Evolutionary conservation across 371 early-diverging fungal species (phyloP).

Genomic region (Mortierella sp.): DNA sequence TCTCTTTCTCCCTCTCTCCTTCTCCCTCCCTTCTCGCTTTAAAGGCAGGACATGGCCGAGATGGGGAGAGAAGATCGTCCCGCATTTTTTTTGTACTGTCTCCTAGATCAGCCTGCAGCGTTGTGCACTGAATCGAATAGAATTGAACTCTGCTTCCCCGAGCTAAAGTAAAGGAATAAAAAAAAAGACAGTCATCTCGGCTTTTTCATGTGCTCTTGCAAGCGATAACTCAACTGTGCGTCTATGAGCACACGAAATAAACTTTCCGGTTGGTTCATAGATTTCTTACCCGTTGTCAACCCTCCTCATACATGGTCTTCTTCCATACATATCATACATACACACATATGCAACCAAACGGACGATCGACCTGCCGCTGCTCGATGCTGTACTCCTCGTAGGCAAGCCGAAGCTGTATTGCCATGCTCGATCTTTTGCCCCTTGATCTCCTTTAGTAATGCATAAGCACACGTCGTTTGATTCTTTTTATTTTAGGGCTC

Average conservation of each 20-base stretch:
- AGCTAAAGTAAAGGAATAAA: background rate
- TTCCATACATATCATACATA: background rate
- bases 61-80: background rate
- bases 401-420: too few relatives aligned
- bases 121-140: background rate
- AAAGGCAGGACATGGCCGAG: background rate
- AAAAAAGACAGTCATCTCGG: background rate
- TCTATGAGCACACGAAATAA: slow-evolving; percentile 1
- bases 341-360: too few relatives aligned
- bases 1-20: background rate
- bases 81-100: background rate
- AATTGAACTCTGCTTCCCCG: background rate
- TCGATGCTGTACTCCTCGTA: too few relatives aligned
- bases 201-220: too few relatives aligned
- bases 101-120: too few relatives aligned
- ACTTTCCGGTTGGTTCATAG: slow-evolving; percentile 9
- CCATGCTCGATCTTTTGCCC: too few relatives aligned
- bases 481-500: too few relatives aligned
- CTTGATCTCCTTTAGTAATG: too few relatives aligned
- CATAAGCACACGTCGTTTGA: too few relatives aligned
- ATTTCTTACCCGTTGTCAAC: too few relatives aligned
- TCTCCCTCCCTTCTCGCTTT: background rate
- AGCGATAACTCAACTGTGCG: too few relatives aligned
- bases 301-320: background rate
- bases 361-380: too few relatives aligned